Base-by-base conservation (phyloP, 2,329 filamentous ascomycete genomes). In the Fusarium sp. region DNA sequence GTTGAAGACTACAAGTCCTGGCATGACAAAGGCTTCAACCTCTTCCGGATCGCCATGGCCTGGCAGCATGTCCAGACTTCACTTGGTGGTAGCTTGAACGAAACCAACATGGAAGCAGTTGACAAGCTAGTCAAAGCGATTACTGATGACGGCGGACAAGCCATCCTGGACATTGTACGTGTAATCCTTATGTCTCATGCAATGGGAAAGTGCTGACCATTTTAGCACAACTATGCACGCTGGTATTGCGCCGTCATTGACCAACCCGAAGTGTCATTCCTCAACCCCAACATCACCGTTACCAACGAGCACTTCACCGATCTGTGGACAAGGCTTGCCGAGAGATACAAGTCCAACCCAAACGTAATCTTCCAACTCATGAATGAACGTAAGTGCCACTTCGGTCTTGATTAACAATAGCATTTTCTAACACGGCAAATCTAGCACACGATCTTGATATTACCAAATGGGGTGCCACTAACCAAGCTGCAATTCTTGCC, bases 61-160 rank as follows among this genome's bases (percentile, higher is more conserved):
- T 58, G 55, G 45, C 55, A 58, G 26, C 45, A 58, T 58, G 45
- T 53, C 6, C 55, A 58, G 33, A 40, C 33, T 4, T 58, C 44
- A 8, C 55, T 58, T n/a, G 35, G 55, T 2, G 55, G 45, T 7
- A 23, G 20, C 10, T 7, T 58, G n/a, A 58, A 58, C 23, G 55
- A 53, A 18, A 58, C 35, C 33, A 58, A 53, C 13, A 53, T 58
- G 55, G 33, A 23, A 18, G 35, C 33, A 5, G 45, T 53, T 5
- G 55, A 58, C n/a, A 20, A 26, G 12, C 5, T 58, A 6, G 33
- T 58, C 7, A 26, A 52, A 12, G 14, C 11, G 2, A 32, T 58
- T 7, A 58, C 55, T 1, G 45, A 58, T 38, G 55, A 58, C 13
- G 55, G 55, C 8, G 55, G 55, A 8, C 55, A 53, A 13, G 55